Conservation (phyloP, 2,329 filamentous ascomycete genomes). For the Sarocladium strictum region DNA sequence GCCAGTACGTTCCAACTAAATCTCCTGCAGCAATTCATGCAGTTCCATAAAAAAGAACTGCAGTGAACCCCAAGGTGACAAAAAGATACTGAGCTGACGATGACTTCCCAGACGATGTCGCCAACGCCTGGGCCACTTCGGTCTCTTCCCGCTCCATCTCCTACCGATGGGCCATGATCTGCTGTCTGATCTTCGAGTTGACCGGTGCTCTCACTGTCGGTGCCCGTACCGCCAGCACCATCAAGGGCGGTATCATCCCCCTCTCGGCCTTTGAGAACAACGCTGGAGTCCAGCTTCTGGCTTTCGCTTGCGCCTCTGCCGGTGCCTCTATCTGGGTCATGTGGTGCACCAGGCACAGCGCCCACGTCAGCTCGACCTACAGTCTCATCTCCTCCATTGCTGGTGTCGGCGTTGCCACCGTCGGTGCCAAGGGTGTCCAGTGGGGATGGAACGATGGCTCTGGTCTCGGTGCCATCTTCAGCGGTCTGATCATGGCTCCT, state of each 20-base stretch:
- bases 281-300: constrained; percentile 62
- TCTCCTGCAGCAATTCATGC: too few species aligned
- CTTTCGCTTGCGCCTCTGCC: constrained; percentile 58
- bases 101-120: constrained; percentile 61
- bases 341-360: constrained; percentile 71
- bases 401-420: constrained; percentile 63
- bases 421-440: constrained; percentile 53
- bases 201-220: constrained; percentile 61
- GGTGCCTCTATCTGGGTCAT: constrained; percentile 69
- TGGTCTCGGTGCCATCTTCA: constrained; percentile 67
- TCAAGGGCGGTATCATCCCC: constrained; percentile 73
- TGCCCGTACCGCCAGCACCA: constrained; percentile 66
- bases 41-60: too few species aligned
- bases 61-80: neutral
- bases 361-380: constrained; percentile 69
- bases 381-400: constrained; percentile 64
- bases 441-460: constrained; percentile 67
- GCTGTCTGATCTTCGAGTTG: constrained; percentile 63
- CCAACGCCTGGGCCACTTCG: constrained; percentile 76
- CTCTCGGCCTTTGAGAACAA: constrained; percentile 50
- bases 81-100: constrained; percentile 10
- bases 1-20: constrained; percentile 51
- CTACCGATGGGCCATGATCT: constrained; percentile 62
- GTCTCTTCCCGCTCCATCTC: constrained; percentile 74
- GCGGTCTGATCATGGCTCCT: constrained; percentile 66